phyloP scores from a whole-genome alignment of 805 yeast genomes.

The Nakazawaea ishiwadae region DNA sequence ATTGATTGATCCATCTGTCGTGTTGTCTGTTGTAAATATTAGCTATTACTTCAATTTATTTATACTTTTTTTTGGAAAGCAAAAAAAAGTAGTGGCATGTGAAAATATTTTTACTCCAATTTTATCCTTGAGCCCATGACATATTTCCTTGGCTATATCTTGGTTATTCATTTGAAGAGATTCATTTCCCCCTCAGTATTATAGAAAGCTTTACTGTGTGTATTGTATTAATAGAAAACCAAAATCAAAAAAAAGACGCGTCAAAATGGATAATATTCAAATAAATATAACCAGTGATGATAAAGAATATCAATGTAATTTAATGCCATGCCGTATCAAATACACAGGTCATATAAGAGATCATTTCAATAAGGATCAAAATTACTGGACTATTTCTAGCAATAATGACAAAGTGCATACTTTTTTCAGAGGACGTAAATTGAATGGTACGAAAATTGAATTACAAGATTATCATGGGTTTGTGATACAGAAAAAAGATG shows the following conservation, averaged over 20 bases:
- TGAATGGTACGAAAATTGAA: not conserved
- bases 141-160: too few species aligned
- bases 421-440: conserved; percentile 10
- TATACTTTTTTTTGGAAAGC: too few species aligned
- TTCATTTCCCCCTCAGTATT: too few species aligned
- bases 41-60: too few species aligned
- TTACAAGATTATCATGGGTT: not conserved
- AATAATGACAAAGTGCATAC: not conserved
- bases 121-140: too few species aligned
- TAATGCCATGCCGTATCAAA: conserved; percentile 10
- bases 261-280: not conserved
- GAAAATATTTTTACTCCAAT: too few species aligned
- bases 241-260: not conserved
- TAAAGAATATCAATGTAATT: not conserved
- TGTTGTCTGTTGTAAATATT: too few species aligned
- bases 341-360: conserved; percentile 1
- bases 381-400: not conserved
- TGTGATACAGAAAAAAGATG: not conserved
- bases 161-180: too few species aligned
- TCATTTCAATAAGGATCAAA: not conserved
- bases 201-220: not conserved
- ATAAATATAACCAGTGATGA: not conserved
- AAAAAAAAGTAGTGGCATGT: too few species aligned
- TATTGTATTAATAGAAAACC: not conserved
- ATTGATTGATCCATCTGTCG: too few species aligned